Conservation (phyloP, 2,329 filamentous ascomycete species). For the Rutstroemia sp. region DNA sequence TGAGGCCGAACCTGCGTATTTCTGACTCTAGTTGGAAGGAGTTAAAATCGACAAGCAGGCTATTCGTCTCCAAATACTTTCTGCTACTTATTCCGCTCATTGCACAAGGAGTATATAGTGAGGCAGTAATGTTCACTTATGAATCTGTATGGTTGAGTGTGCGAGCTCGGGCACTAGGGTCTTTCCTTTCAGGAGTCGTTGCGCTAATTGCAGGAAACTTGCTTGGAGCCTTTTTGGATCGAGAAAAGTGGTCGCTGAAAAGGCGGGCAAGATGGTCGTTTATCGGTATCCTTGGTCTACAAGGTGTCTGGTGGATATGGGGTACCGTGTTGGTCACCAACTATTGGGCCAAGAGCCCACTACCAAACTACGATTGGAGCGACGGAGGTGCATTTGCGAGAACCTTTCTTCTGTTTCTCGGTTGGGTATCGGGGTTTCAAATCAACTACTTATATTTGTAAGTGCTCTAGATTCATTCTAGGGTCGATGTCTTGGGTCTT, state of each 20-base stretch:
- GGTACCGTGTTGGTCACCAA: slow-evolving; percentile 56
- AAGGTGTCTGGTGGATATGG: slow-evolving; percentile 69
- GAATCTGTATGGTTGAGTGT: slow-evolving; percentile 63
- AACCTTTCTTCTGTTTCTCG: slow-evolving; percentile 59
- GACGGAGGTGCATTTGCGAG: slow-evolving; percentile 52
- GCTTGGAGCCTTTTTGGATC: slow-evolving; percentile 39
- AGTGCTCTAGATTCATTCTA: slow-evolving; percentile 21
- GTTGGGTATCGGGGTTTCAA: slow-evolving; percentile 62
- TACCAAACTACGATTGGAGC: slow-evolving; percentile 59
- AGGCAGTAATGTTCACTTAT: slow-evolving; percentile 68
- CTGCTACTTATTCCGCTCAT: slow-evolving; percentile 61
- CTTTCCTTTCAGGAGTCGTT: slow-evolving; percentile 61
- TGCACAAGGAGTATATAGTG: slow-evolving; percentile 61
- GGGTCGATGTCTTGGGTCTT: background rate
- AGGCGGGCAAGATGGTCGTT: slow-evolving; percentile 23
- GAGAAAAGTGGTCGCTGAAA: slow-evolving; percentile 18
- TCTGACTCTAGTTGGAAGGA: slow-evolving; percentile 49
- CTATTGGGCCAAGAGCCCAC: slow-evolving; percentile 42
- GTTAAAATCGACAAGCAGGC: slow-evolving; percentile 48
- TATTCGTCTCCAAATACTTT: slow-evolving; percentile 55
- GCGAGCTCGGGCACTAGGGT: slow-evolving; percentile 59
- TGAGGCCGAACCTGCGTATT: slow-evolving; percentile 52
- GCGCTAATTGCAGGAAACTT: slow-evolving; percentile 59
- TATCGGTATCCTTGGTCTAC: slow-evolving; percentile 33
- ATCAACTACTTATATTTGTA: slow-evolving; percentile 66